phyloP scores from a whole-genome alignment of 2,329 filamentous ascomycete genomes.

The Aureobasidium sp. region DNA sequence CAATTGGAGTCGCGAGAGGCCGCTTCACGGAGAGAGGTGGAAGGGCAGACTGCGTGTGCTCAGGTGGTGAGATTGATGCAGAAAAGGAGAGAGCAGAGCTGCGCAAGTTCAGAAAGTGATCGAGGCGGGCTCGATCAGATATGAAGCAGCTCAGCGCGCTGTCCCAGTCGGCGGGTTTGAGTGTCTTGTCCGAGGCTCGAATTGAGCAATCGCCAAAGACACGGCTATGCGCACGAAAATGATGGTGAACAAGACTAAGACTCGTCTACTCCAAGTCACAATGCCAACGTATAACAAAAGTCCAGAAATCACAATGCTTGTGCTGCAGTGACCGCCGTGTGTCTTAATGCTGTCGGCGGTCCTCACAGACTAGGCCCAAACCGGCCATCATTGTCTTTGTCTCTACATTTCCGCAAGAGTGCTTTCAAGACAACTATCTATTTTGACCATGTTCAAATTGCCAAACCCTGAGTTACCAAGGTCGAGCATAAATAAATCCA shows the following conservation, averaged over 20 bases:
- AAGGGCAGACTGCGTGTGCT: neutral
- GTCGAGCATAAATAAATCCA: neutral
- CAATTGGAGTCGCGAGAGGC: neutral
- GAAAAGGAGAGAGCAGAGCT: neutral
- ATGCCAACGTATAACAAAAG: neutral
- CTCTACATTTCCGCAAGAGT: neutral
- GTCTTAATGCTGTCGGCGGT: neutral
- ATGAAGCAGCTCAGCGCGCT: neutral
- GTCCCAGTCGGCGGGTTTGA: neutral
- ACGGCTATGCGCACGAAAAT: neutral
- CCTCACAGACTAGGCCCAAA: neutral
- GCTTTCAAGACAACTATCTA: neutral
- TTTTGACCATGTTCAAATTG: neutral
- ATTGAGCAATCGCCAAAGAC: neutral
- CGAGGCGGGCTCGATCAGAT: conserved; percentile 5
- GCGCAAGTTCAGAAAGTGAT: neutral
- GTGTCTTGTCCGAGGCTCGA: neutral
- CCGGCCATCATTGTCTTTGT: neutral
- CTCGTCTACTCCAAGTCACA: neutral
- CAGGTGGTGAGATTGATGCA: neutral
- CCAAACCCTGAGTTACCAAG: neutral
- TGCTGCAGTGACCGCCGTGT: neutral
- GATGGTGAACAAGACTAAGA: neutral
- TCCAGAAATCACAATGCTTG: neutral
- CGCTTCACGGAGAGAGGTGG: neutral